Percentiles rank a stretch among this genome's conserved stretches.
Evolutionary conservation across 1,139 yeast genomes (phyloP).

Genomic region (Diutina ranongensis): DNA sequence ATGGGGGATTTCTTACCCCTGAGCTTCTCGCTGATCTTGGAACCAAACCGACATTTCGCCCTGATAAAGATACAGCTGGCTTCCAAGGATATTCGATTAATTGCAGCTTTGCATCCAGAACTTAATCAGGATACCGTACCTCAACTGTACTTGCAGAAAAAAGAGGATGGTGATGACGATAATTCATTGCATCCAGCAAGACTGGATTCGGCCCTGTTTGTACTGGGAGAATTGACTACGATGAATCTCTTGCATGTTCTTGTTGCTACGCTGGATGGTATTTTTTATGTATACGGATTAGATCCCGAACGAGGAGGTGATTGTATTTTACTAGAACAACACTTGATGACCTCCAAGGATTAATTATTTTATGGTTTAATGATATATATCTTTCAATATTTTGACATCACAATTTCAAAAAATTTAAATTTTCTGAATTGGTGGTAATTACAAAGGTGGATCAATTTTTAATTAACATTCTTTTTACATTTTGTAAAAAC

Average conservation of each 20-base stretch:
- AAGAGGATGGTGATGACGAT: constrained; percentile 10
- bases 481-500: too few relatives aligned
- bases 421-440: too few relatives aligned
- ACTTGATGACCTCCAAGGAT: constrained; percentile 29
- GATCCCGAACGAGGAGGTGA: constrained; percentile 93
- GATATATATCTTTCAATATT: too few relatives aligned
- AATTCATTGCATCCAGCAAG: constrained; percentile 7
- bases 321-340: constrained; percentile 68
- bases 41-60: constrained; percentile 91
- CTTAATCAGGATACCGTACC: constrained; percentile 28
- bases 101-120: constrained; percentile 40
- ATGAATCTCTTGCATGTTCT: constrained; percentile 50
- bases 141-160: constrained; percentile 18
- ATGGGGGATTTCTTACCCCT: constrained; percentile 84
- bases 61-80: constrained; percentile 70
- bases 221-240: constrained; percentile 23
- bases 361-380: neutral
- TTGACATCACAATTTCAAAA: too few relatives aligned
- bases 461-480: too few relatives aligned
- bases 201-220: constrained; percentile 6
- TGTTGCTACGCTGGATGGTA: constrained; percentile 84
- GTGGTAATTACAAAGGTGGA: too few relatives aligned
- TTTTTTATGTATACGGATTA: constrained; percentile 72
- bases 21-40: constrained; percentile 74
- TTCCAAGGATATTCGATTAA: constrained; percentile 48